Evolutionary conservation across 1,139 yeast species (phyloP), one percentile per base, ranked within the genome.

Genomic region (Pichia sp.): DNA sequence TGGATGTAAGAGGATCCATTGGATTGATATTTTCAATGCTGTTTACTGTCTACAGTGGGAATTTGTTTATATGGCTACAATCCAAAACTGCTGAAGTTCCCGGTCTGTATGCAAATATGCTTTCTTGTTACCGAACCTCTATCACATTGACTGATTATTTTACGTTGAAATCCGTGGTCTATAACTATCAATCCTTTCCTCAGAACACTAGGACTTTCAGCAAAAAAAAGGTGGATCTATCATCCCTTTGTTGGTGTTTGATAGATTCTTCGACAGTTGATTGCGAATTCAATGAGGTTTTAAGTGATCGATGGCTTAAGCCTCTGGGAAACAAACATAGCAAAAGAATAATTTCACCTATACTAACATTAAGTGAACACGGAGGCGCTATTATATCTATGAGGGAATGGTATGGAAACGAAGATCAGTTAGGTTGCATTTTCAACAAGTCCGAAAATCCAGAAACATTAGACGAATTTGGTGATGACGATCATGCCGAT

Each of bases 341-440:
- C 0, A 80, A 87, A 46, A 83, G 84, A 56, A 89, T 92, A 2
- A 85, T 92, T 31, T 86, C 96, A 1, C 99, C 99, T 0, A 81
- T 95, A 78, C 75, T 95, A 48, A 88, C 97, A 0, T 73, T 93
- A 53, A 83, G 90, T 61, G 99, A 93, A 65, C 95, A 91, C 66
- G 99, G 99, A 38, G 99, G 99, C 2, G 89, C 93, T 84, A 93
- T 92, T 5, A 84, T 93, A 20, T 84, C 97, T 0, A 79, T 91
- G 78, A 77, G 96, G 61, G 99, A 93, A 68, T 92, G 97, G 93
- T 73, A 91, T 12, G 91, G 87, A 7, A 80, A 81, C 2, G 81
- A 79, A 58, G 90, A 85, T 31, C 78, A 78, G 52, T 64, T 85
- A 55, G 87, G 87, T 7, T 74, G 78, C 27, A 67, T 69, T 1